phyloP scores from a whole-genome alignment of 2,329 filamentous ascomycete genomes.

The Sarocladiaceae sp. region DNA sequence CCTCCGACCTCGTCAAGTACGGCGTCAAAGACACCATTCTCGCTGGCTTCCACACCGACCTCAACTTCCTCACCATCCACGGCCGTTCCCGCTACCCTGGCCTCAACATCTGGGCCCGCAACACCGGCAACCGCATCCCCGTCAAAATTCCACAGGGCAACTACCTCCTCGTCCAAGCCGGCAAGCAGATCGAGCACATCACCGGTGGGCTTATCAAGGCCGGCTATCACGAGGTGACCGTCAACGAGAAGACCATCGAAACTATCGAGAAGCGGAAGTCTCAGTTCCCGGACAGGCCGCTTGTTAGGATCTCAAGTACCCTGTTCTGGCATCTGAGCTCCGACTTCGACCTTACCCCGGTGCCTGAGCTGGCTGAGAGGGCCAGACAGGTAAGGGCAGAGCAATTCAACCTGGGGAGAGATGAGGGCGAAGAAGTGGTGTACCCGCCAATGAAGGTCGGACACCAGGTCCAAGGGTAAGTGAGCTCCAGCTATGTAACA shows the following conservation, averaged over 20 bases:
- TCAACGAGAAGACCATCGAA: conserved; percentile 45
- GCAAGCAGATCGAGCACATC: conserved; percentile 57
- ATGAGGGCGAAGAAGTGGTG: conserved; percentile 43
- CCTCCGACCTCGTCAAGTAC: conserved; percentile 50
- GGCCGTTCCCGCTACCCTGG: conserved; percentile 56
- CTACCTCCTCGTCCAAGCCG: conserved; percentile 54
- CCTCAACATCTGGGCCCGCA: conserved; percentile 57
- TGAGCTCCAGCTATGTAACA: conserved; percentile 12
- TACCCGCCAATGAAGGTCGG: conserved; percentile 53
- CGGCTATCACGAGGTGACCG: conserved; percentile 56
- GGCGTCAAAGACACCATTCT: conserved; percentile 50
- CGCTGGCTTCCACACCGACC: conserved; percentile 57
- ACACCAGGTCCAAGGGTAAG: conserved; percentile 50
- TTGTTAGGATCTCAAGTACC: conserved; percentile 52
- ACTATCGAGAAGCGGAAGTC: conserved; percentile 36
- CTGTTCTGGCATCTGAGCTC: conserved; percentile 56
- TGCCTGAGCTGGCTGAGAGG: conserved; percentile 39
- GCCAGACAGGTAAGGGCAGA: conserved; percentile 38
- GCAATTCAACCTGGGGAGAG: conserved; percentile 41
- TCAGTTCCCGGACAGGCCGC: conserved; percentile 40
- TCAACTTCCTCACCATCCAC: conserved; percentile 61
- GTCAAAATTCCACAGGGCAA: conserved; percentile 53
- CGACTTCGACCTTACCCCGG: conserved; percentile 48
- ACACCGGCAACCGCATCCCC: conserved; percentile 52
- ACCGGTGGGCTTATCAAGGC: conserved; percentile 56